phyloP scores from a whole-genome alignment of 306 rosid genomes.

The Cicer chorassanicum region DNA sequence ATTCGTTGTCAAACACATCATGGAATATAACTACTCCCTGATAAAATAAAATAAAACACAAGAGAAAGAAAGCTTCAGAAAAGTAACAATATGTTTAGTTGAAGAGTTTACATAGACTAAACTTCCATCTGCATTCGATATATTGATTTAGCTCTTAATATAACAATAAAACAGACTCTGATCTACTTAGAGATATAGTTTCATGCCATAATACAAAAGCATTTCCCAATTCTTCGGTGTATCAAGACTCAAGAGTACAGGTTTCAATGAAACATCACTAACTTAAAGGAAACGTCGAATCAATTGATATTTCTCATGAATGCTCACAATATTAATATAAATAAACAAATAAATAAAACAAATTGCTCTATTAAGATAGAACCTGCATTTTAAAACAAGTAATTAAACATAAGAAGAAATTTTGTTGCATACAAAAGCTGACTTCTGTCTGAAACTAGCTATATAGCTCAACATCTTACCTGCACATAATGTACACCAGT shows the following conservation, averaged over 20 bases:
- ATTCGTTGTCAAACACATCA: conserved; percentile 81
- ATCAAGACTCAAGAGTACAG: neutral
- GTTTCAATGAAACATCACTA: conserved; percentile 14
- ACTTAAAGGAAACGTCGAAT: neutral
- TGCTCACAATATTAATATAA: too few species aligned
- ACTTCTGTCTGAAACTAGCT: conserved; percentile 38
- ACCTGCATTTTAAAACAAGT: conserved; percentile 20
- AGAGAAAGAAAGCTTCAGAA: neutral
- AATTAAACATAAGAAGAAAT: conserved; percentile 30
- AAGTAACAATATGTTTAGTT: neutral
- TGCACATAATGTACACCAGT: conserved; percentile 95
- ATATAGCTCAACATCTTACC: conserved; percentile 62
- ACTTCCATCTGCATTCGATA: neutral
- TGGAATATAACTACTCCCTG: conserved; percentile 91
- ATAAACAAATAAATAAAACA: too few species aligned
- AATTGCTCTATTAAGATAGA: neutral
- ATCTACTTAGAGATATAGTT: too few species aligned
- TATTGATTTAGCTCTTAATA: neutral
- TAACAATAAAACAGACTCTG: too few species aligned
- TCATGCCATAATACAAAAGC: too few species aligned
- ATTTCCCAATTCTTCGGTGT: neutral
- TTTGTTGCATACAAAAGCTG: conserved; percentile 12
- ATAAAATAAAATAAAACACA: conserved; percentile 48
- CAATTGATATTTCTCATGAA: conserved; percentile 17
- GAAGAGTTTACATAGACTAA: neutral